phyloP scores from a whole-genome alignment of 2,329 filamentous ascomycete genomes.

The Fusarium denticulatum region DNA sequence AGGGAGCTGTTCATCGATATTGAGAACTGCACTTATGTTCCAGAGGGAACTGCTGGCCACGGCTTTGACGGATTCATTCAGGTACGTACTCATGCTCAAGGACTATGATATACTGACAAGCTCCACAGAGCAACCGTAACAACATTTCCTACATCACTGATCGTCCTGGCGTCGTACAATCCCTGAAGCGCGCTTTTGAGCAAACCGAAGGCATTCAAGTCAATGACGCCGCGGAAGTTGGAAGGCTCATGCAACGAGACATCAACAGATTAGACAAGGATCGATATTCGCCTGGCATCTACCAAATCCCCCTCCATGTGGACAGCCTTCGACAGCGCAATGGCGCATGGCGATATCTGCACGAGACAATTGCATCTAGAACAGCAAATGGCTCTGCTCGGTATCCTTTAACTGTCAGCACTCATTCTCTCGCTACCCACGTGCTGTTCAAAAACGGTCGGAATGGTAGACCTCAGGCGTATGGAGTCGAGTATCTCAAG shows the following conservation, averaged over 20 bases:
- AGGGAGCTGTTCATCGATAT: slow-evolving; percentile 52
- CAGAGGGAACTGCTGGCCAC: slow-evolving; percentile 49
- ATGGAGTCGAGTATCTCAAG: slow-evolving; percentile 49
- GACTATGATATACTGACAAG: background rate
- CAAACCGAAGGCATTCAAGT: slow-evolving; percentile 23
- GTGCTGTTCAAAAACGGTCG: slow-evolving; percentile 46
- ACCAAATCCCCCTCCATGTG: slow-evolving; percentile 44
- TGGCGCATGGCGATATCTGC: slow-evolving; percentile 25
- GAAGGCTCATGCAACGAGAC: slow-evolving; percentile 44
- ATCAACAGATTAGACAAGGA: slow-evolving; percentile 40
- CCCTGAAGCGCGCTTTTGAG: slow-evolving; percentile 8
- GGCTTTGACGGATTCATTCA: slow-evolving; percentile 53
- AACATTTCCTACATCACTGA: slow-evolving; percentile 29
- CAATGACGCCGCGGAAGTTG: slow-evolving; percentile 37
- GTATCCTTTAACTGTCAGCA: slow-evolving; percentile 55
- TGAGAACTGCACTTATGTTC: slow-evolving; percentile 55
- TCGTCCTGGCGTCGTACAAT: slow-evolving; percentile 20
- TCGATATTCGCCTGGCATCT: slow-evolving; percentile 45
- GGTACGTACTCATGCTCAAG: background rate
- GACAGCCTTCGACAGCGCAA: slow-evolving; percentile 24
- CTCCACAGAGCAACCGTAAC: slow-evolving; percentile 31
- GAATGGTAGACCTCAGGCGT: slow-evolving; percentile 17
- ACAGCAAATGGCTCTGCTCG: slow-evolving; percentile 19
- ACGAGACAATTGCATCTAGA: slow-evolving; percentile 43
- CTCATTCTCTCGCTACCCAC: slow-evolving; percentile 50